Conservation (phyloP, 2,329 filamentous ascomycete species). For the Orbilia javanica region DNA sequence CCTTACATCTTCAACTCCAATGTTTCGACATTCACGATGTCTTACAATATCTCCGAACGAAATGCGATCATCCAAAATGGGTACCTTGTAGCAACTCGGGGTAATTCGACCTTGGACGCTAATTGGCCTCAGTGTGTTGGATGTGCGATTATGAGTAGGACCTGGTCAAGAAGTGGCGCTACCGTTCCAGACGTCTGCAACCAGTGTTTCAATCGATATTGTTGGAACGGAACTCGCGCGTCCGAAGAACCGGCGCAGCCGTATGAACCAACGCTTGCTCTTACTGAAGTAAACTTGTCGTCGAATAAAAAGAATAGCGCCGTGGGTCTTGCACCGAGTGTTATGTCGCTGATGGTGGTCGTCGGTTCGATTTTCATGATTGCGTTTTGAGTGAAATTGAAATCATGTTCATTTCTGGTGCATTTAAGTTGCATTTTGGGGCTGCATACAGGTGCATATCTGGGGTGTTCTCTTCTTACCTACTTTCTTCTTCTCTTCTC, state of each 20-base stretch:
- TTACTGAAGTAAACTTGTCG: slow-evolving; percentile 4
- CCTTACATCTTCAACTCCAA: slow-evolving; percentile 84
- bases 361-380: slow-evolving; percentile 28
- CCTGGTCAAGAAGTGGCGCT: slow-evolving; percentile 76
- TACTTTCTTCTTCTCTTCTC: neutral
- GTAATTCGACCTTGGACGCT: slow-evolving; percentile 79
- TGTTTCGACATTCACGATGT: slow-evolving; percentile 79
- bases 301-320: slow-evolving; percentile 29
- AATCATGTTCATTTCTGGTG: neutral
- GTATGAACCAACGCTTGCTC: slow-evolving; percentile 66
- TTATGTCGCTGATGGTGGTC: slow-evolving; percentile 22
- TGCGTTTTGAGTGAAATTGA: slow-evolving; percentile 23
- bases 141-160: slow-evolving; percentile 85
- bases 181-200: slow-evolving; percentile 78
- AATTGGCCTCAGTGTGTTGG: slow-evolving; percentile 87
- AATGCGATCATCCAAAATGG: slow-evolving; percentile 88
- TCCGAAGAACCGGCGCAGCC: slow-evolving; percentile 63
- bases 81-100: slow-evolving; percentile 84
- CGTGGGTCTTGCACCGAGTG: slow-evolving; percentile 20
- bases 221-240: slow-evolving; percentile 85
- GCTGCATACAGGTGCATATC: neutral
- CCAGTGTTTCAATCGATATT: slow-evolving; percentile 83
- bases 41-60: slow-evolving; percentile 75
- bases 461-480: slow-evolving; percentile 6
- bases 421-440: slow-evolving; percentile 15